Evolutionary conservation across 495 filamentous ascomycete species (phyloP).

Genomic region (Aspergillus conjunctus): DNA sequence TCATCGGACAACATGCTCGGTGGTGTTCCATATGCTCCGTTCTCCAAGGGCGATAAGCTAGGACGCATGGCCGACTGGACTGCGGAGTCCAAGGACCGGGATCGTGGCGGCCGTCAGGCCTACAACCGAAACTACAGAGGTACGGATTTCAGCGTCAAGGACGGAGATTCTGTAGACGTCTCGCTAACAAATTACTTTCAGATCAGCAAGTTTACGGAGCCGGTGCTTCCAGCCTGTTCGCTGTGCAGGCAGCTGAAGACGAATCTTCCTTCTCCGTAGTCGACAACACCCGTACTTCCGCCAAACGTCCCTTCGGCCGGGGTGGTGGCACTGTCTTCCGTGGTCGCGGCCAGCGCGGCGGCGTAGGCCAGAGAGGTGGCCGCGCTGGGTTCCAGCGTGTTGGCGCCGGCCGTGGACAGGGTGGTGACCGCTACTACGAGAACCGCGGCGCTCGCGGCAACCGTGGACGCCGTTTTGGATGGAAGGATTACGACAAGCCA

Average conservation of each 20-base stretch:
- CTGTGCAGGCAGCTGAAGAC: conserved; percentile 87
- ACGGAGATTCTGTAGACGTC: no score
- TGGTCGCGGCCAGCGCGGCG: conserved; percentile 72
- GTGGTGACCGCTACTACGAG: conserved; percentile 64
- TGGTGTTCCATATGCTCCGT: conserved; percentile 95
- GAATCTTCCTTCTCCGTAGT: conserved; percentile 98
- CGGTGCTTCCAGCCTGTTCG: conserved; percentile 82
- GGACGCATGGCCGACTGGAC: conserved; percentile 99
- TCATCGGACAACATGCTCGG: conserved; percentile 82
- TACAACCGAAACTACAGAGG: conserved; percentile 93
- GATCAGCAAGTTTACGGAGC: conserved; percentile 98
- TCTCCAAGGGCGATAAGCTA: conserved; percentile 97
- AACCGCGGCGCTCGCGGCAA: conserved; percentile 54
- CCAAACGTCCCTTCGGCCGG: conserved; percentile 83
- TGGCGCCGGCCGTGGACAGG: conserved; percentile 62
- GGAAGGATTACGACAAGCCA: conserved; percentile 99
- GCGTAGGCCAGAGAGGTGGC: conserved; percentile 48
- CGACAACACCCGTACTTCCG: conserved; percentile 83
- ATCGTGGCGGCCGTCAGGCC: conserved; percentile 77
- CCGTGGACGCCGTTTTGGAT: conserved; percentile 85
- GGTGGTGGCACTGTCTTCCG: conserved; percentile 86
- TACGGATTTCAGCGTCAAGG: conserved; percentile 38
- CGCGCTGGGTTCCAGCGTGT: conserved; percentile 68
- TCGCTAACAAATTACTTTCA: conserved; percentile 33
- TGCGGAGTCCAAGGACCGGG: conserved; percentile 83